Conservation (phyloP, 495 filamentous ascomycete species). For the Tuber borchii region DNA sequence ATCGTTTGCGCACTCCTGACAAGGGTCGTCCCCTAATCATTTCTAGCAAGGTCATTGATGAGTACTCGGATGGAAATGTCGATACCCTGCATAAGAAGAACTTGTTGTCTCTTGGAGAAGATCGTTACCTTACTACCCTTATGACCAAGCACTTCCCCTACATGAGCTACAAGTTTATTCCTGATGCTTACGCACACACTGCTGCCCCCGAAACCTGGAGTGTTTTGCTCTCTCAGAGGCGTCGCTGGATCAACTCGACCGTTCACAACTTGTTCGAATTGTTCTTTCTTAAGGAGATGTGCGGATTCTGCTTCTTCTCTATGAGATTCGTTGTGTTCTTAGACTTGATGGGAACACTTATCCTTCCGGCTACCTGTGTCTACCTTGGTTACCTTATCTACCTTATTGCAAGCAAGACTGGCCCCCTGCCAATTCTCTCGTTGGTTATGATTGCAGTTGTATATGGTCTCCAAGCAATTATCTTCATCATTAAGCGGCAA, state of each 20-base stretch:
- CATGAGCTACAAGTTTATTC: slow-evolving; percentile 94
- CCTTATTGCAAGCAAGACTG: slow-evolving; percentile 59
- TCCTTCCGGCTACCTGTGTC: slow-evolving; percentile 81
- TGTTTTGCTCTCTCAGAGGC: slow-evolving; percentile 86
- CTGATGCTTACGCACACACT: slow-evolving; percentile 84
- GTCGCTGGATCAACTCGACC: slow-evolving; percentile 98
- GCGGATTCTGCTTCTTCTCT: slow-evolving; percentile 97
- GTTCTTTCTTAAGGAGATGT: slow-evolving; percentile 80
- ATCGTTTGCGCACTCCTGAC: slow-evolving; percentile 86
- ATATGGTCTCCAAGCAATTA: slow-evolving; percentile 89
- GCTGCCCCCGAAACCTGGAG: slow-evolving; percentile 90
- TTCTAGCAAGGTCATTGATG: slow-evolving; percentile 72
- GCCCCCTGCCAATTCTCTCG: slow-evolving; percentile 78
- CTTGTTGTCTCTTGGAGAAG: slow-evolving; percentile 85
- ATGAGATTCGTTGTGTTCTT: slow-evolving; percentile 98
- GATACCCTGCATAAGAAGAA: slow-evolving; percentile 99
- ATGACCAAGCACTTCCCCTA: slow-evolving; percentile 95
- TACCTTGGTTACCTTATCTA: slow-evolving; percentile 91
- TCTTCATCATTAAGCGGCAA: slow-evolving; percentile 91
- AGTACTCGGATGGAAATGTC: slow-evolving; percentile 79
- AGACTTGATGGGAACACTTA: slow-evolving; percentile 87
- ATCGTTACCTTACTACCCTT: slow-evolving; percentile 92
- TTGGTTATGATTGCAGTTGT: slow-evolving; percentile 81
- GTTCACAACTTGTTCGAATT: slow-evolving; percentile 91
- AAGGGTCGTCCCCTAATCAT: slow-evolving; percentile 89